These are phyloP conservation scores for Penicillium sp. DNA, from an alignment of 2,329 filamentous ascomycete genomes.

Conservation along the genomic window DNA sequence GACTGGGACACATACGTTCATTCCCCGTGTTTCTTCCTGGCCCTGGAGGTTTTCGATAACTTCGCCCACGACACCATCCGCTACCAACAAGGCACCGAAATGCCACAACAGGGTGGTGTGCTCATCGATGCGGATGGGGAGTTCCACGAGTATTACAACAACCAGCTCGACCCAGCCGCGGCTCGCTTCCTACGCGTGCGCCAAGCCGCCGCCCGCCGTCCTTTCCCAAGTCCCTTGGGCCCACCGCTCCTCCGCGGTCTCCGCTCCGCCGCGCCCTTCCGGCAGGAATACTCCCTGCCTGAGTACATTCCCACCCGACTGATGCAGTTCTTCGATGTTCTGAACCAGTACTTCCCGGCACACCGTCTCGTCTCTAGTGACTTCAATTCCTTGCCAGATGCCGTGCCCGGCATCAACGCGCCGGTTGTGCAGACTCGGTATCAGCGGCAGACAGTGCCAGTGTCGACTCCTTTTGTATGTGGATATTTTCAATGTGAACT, in stretches of 20 bases:
- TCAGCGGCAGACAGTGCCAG: slow-evolving; percentile 79
- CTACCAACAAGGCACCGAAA: slow-evolving; percentile 77
- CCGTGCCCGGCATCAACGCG: slow-evolving; percentile 79
- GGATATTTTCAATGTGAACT: not conserved
- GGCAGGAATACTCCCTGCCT: slow-evolving; percentile 71
- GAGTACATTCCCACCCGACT: slow-evolving; percentile 94
- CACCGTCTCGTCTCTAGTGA: slow-evolving; percentile 88
- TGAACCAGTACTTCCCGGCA: slow-evolving; percentile 82
- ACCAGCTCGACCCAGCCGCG: slow-evolving; percentile 75
- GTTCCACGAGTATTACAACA: slow-evolving; percentile 91
- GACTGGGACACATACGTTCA: slow-evolving; percentile 88
- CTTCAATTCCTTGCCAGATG: slow-evolving; percentile 81
- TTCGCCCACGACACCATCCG: slow-evolving; percentile 93
- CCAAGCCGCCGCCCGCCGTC: slow-evolving; percentile 61
- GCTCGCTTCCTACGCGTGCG: slow-evolving; percentile 81
- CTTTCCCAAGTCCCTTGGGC: slow-evolving; percentile 44
- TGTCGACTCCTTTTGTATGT: slow-evolving; percentile 82
- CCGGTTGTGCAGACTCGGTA: slow-evolving; percentile 96
- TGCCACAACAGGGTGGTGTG: slow-evolving; percentile 83
- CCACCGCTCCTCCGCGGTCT: slow-evolving; percentile 59
- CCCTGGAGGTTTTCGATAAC: slow-evolving; percentile 98
- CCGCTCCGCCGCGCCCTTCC: slow-evolving; percentile 64
- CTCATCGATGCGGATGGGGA: slow-evolving; percentile 81
- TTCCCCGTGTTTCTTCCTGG: slow-evolving; percentile 93
- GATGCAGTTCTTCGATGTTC: slow-evolving; percentile 94